Evolutionary conservation across 306 rosid species (phyloP), one percentile per base, ranked within the genome.

Genomic region (Clitoria ternatea): DNA sequence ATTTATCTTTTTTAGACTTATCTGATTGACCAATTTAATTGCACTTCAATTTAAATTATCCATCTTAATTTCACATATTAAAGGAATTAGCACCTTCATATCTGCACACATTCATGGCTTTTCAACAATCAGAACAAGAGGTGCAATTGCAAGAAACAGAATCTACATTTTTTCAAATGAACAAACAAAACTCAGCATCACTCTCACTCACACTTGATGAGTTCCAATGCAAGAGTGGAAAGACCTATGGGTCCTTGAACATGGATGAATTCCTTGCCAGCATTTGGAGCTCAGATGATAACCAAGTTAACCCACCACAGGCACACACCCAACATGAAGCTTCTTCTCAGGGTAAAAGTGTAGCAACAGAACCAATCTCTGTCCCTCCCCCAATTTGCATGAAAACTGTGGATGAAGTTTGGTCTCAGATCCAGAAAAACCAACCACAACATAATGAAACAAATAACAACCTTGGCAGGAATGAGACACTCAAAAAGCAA

Each of bases 251-350:
- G 15, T 80, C 92, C 19, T 82, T 88, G 81, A 88, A 66, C 88
- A 88, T 85, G 89, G 96, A 91, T 61, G 91, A 91, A 61, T 86
- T 91, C 80, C 76, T 91, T 0, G 74, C 88, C 60, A 88, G 83
- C 77, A 77, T 91, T 45, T 88, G 87, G 92, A 86, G 36, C 50
- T 74, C 84, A 2, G 90, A 85, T 32, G 86, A 76, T 0, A 70
- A 57, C 66, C 81, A 86, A 53, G 44, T 35, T 11, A 52, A 61
- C 7, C 23, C 44, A 22, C 18, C 37, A 37, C 75, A n/a, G n/a
- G n/a, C 11, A 43, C 22, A 65, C 27, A 27, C 26, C 61, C 45
- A 63, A 11, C 67, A 72, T 11, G 77, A 70, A 64, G 50, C 39
- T 9, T 10, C 39, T 9, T 10, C 45, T 30, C 47, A 65, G 13